Evolutionary conservation across 768 basidiomycete genomes (phyloP), one percentile per base, ranked within the genome.

Genomic region (Galerina marginata): DNA sequence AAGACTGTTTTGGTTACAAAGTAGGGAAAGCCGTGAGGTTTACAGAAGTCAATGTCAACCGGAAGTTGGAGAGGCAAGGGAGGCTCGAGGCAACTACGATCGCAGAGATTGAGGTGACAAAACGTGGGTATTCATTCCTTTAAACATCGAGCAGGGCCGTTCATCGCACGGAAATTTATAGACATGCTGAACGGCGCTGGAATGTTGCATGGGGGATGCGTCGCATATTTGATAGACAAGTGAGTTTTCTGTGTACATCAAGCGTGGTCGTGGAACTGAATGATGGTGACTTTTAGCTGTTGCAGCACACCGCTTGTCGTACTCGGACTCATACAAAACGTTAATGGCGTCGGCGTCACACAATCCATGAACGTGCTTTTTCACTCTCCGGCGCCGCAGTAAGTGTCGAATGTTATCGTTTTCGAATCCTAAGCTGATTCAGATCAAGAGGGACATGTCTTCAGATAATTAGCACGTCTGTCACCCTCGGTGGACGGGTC

Each of bases 151-250:
- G 26, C 49, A 53, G 59, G 56, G 46, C 47, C 48, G 39, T 51
- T 39, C 52, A 29, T 47, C 44, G 26, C 47, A 43, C 54, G 59
- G 23, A 55, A 59, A 49, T 60, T 39, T 57, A 42, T 39, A 89
- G 89, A 82, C 58, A 90, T 90, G 88, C 76, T 91, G 36, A 92
- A 91, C 65, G 89, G 89, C 11, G 87, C 88, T 25, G 86, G 87
- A 2, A 88, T 89, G 84, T 77, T 91, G 14, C 90, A 91, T 64
- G 90, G 90, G n/a, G 89, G 87, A 40, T 89, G 88, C 56, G 70
- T 91, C 37, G 86, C 88, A 46, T 90, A 90, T 72, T 76, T 91
- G 56, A 85, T 91, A 45, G 90, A 91, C 73, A 90, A 88, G 87
- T 87, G 60, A 51, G 81, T 72, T 38, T 51, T n/a, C 25, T 62